Conservation (phyloP, 2,329 filamentous ascomycete species). For the Sporothrix luriei region DNA sequence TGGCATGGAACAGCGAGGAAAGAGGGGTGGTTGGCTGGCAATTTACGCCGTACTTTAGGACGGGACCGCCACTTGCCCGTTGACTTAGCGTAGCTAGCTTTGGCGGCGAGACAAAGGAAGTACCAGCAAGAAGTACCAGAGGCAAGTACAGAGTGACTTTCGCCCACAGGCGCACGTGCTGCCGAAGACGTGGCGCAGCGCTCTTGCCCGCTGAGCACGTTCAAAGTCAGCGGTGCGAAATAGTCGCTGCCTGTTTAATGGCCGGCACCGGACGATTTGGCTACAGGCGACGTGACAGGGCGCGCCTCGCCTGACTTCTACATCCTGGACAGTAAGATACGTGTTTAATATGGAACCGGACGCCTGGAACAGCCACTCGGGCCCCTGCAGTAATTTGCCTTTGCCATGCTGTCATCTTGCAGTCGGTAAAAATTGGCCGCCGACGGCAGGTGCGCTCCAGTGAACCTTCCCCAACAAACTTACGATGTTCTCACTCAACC, state of each 20-base stretch:
- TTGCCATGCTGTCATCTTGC: not conserved
- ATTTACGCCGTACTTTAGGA: not conserved
- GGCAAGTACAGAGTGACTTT: slow-evolving; percentile 4
- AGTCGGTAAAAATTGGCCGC: not conserved
- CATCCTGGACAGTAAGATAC: not conserved
- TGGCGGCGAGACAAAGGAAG: slow-evolving; percentile 14
- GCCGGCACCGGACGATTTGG: not conserved
- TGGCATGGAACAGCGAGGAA: slow-evolving; percentile 23
- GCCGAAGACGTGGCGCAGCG: not conserved
- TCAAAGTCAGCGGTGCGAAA: not conserved
- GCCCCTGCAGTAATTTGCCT: not conserved
- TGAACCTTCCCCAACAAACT: not conserved
- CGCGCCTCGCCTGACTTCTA: not conserved
- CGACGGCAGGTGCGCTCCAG: not conserved
- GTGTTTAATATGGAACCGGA: slow-evolving; percentile 17
- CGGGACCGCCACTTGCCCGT: not conserved
- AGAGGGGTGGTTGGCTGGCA: slow-evolving; percentile 20
- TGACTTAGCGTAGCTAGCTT: slow-evolving; percentile 5
- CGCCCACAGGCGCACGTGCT: slow-evolving; percentile 10
- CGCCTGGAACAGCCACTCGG: slow-evolving; percentile 5
- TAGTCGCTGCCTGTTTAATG: slow-evolving; percentile 9
- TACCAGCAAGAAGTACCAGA: not conserved
- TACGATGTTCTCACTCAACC: not conserved
- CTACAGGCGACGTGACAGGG: not conserved
- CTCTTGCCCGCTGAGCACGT: slow-evolving; percentile 10